These are phyloP conservation scores for Plectranthus barbatus DNA, from an alignment of 257 asterid species.

Conservation along the genomic window DNA sequence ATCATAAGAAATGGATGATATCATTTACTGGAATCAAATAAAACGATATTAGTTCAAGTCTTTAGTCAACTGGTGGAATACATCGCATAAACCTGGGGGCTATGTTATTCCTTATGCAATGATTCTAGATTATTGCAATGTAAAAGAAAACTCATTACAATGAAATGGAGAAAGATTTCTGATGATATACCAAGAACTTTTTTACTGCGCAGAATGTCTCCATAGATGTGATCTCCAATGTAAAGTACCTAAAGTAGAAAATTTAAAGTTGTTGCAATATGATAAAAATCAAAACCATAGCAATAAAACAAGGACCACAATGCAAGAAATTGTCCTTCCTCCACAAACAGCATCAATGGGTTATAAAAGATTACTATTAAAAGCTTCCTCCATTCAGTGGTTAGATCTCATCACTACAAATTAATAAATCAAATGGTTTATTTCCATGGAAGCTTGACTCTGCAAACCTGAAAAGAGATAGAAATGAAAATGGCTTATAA, in stretches of 20 bases:
- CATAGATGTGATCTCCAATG: constrained; percentile 98
- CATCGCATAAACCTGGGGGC: neutral
- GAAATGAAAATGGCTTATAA: neutral
- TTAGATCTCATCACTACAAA: neutral
- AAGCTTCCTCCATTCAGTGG: neutral
- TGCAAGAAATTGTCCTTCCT: neutral
- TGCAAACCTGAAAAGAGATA: neutral
- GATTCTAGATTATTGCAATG: constrained; percentile 7
- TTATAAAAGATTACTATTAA: neutral
- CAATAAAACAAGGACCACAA: constrained; percentile 1
- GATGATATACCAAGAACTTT: constrained; percentile 69
- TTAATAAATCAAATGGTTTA: neutral
- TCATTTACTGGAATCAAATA: neutral
- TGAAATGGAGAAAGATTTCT: neutral
- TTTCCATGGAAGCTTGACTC: neutral
- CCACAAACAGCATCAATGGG: neutral
- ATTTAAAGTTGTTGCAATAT: constrained; percentile 15
- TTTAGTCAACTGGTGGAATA: too few species aligned
- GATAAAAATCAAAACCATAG: constrained; percentile 8
- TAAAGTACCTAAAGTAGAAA: constrained; percentile 66
- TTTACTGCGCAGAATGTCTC: constrained; percentile 95
- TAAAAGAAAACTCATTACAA: neutral
- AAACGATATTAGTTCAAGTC: neutral
- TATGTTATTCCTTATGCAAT: neutral
- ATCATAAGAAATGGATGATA: neutral